Percentiles rank a stretch among this genome's conserved stretches.
Evolutionary conservation across 805 yeast genomes (phyloP).

Genomic region (Ogataea paraovalis): DNA sequence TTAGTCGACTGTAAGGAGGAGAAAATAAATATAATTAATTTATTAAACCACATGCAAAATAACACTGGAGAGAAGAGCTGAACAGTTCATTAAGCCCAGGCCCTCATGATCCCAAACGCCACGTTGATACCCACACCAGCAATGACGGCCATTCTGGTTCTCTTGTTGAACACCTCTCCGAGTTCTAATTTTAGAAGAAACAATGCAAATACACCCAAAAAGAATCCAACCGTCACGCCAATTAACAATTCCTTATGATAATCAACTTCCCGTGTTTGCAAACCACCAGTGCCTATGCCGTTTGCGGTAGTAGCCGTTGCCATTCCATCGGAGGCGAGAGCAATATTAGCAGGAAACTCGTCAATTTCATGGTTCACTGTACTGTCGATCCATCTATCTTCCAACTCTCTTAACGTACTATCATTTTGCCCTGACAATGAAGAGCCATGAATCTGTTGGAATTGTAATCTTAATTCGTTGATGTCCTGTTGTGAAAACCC

Average conservation of each 20-base stretch:
- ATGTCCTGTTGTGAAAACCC: conserved; percentile 83
- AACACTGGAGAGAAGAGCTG: no score
- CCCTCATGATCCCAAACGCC: conserved; percentile 57
- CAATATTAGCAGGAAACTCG: conserved; percentile 37
- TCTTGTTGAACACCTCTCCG: conserved; percentile 52
- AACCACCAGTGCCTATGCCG: conserved; percentile 19
- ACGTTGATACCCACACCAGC: conserved; percentile 71
- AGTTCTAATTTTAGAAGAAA: conserved; percentile 56
- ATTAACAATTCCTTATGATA: conserved; percentile 62
- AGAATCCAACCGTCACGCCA: conserved; percentile 71
- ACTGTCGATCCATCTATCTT: conserved; percentile 85
- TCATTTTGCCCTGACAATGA: conserved; percentile 30
- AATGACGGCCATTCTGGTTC: conserved; percentile 63
- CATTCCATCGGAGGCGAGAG: conserved; percentile 3
- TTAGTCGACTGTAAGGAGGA: no score
- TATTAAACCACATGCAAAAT: no score
- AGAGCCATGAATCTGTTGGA: conserved; percentile 61
- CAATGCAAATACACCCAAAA: conserved; percentile 68
- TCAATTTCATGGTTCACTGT: conserved; percentile 55
- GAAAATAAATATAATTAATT: no score
- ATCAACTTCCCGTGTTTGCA: conserved; percentile 28
- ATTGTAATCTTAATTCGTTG: conserved; percentile 66
- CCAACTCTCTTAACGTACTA: conserved; percentile 60
- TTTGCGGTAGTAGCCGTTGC: neutral
- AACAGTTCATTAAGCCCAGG: conserved; percentile 29